These are phyloP conservation scores for Hanseniaspora mollemarum DNA, from an alignment of 805 yeast species.

Conservation along the genomic window DNA sequence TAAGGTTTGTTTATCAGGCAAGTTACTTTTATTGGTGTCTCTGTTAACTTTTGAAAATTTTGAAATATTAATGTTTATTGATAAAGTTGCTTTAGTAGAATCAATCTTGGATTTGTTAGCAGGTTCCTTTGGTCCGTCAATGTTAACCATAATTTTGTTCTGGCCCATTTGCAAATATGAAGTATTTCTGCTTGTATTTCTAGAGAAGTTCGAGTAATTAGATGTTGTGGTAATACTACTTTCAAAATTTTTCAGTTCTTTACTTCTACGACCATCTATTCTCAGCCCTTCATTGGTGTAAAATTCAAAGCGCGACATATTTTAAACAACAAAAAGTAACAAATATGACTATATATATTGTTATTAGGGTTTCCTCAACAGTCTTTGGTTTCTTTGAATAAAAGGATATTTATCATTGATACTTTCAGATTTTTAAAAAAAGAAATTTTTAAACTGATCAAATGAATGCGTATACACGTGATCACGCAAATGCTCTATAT, in stretches of 20 bases:
- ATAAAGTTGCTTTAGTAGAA: constrained; percentile 44
- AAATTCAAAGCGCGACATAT: constrained; percentile 61
- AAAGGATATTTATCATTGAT: too few relatives aligned
- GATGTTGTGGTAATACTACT: constrained; percentile 40
- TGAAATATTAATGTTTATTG: constrained; percentile 58
- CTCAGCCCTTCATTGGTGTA: constrained; percentile 94
- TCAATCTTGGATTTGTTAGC: constrained; percentile 40
- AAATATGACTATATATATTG: background rate
- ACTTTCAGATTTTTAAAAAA: too few relatives aligned
- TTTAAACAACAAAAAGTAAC: background rate
- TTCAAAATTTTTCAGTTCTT: constrained; percentile 72
- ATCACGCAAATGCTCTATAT: too few relatives aligned
- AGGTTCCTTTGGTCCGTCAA: constrained; percentile 87
- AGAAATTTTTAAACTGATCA: too few relatives aligned
- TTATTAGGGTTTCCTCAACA: too few relatives aligned
- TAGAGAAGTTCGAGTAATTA: constrained; percentile 34
- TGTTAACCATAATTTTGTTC: constrained; percentile 73
- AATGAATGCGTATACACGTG: too few relatives aligned
- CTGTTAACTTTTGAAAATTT: constrained; percentile 73
- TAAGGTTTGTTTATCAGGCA: constrained; percentile 50
- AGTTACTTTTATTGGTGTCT: constrained; percentile 38
- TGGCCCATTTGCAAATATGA: constrained; percentile 87
- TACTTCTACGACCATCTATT: constrained; percentile 89
- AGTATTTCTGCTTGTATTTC: constrained; percentile 90
- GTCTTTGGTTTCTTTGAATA: too few relatives aligned